Evolutionary conservation across 495 filamentous ascomycete species (phyloP).

Genomic region (Amniculicola lignicola): DNA sequence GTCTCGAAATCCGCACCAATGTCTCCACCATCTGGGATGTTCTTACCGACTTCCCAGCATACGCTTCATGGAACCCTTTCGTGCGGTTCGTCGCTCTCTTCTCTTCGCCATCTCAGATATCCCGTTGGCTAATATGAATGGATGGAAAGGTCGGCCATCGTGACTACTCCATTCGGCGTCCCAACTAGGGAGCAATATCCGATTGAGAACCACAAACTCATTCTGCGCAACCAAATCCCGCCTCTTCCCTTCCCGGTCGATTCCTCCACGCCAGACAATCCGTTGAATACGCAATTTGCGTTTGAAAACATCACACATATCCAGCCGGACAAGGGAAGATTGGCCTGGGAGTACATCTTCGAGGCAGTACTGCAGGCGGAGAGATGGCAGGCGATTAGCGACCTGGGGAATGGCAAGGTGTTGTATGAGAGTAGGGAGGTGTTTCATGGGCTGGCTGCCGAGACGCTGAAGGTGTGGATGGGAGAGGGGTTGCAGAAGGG

Average conservation of each 20-base stretch:
- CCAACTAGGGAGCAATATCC: constrained; percentile 10
- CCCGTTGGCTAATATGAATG: neutral
- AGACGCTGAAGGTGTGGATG: constrained; percentile 3
- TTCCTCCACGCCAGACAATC: constrained; percentile 19
- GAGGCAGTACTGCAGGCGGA: constrained; percentile 8
- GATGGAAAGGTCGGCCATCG: constrained; percentile 1
- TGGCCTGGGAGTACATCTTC: constrained; percentile 21
- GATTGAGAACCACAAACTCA: constrained; percentile 3
- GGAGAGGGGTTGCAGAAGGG: constrained; percentile 18
- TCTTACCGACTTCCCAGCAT: constrained; percentile 20
- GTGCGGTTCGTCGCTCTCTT: constrained; percentile 13
- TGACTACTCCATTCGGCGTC: neutral
- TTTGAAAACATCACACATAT: constrained; percentile 28
- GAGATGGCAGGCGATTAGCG: constrained; percentile 24
- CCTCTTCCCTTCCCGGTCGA: constrained; percentile 25
- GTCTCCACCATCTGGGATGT: constrained; percentile 7
- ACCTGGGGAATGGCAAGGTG: constrained; percentile 11
- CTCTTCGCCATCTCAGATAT: neutral
- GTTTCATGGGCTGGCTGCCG: constrained; percentile 13
- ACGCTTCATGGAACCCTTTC: constrained; percentile 31
- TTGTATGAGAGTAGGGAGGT: constrained; percentile 33
- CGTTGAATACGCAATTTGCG: constrained; percentile 9
- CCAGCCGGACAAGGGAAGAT: constrained; percentile 11
- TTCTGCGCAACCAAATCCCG: constrained; percentile 23
- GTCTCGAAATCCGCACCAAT: constrained; percentile 18